Evolutionary conservation across 78 protist species (phyloP).

Genomic region (Speleostelium caveatum): DNA sequence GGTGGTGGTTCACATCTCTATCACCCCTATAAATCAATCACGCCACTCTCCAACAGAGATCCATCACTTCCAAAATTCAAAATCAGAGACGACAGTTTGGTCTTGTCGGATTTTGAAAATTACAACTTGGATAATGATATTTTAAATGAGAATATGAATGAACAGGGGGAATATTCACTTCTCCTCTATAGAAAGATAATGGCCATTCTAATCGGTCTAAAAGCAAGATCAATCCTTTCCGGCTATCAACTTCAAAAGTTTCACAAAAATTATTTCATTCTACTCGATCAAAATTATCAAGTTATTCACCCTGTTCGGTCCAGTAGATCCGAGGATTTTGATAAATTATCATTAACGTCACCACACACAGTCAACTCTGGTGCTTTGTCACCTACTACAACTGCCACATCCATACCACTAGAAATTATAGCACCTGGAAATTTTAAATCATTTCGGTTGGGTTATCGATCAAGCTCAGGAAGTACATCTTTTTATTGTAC

Average conservation of each 20-base stretch:
- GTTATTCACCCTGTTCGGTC: not conserved
- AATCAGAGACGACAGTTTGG: not conserved
- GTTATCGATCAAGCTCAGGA: not conserved
- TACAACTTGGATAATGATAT: conserved; percentile 25
- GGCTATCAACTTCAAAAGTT: not conserved
- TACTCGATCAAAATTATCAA: conserved; percentile 10
- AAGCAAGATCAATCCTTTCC: not conserved
- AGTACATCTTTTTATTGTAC: not conserved
- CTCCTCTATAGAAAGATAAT: conserved; percentile 17
- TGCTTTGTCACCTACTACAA: too few species aligned
- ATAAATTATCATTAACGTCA: too few species aligned
- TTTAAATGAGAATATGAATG: not conserved
- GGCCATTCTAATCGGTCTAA: conserved; percentile 12
- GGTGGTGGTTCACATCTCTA: not conserved
- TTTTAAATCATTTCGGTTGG: not conserved
- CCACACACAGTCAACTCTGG: too few species aligned
- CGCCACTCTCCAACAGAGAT: not conserved
- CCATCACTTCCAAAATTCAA: not conserved
- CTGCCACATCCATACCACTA: not conserved
- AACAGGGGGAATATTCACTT: not conserved
- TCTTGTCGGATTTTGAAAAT: not conserved
- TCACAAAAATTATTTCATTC: not conserved
- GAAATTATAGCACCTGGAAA: not conserved
- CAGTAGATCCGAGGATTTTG: not conserved
- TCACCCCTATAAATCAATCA: not conserved